phyloP scores from a whole-genome alignment of 106 monocot genomes.

The Platanthera guangdongensis region DNA sequence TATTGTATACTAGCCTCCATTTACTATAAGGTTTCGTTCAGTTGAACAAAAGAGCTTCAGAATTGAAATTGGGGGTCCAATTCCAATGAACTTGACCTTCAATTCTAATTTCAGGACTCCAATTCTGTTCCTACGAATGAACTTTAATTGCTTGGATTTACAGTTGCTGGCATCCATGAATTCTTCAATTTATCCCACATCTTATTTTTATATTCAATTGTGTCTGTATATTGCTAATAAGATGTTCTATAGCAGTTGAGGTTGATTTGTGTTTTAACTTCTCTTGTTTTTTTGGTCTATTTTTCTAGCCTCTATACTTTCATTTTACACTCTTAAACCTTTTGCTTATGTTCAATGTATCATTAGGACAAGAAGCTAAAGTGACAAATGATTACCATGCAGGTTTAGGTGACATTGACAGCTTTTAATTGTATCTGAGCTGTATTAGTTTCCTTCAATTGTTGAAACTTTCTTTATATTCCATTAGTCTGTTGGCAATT shows the following conservation, averaged over 20 bases:
- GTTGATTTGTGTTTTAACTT: slow-evolving; percentile 1
- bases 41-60: no score
- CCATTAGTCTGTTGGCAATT: neutral
- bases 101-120: no score
- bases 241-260: neutral
- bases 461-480: neutral
- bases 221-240: neutral
- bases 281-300: neutral
- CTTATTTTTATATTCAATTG: neutral
- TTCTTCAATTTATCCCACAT: neutral
- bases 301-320: neutral
- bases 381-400: neutral
- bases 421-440: neutral
- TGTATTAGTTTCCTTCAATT: neutral
- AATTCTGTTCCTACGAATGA: no score
- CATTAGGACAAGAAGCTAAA: neutral
- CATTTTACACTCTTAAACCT: neutral
- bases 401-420: neutral
- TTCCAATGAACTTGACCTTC: no score
- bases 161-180: neutral
- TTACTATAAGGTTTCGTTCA: neutral
- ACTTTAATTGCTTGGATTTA: neutral
- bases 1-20: neutral
- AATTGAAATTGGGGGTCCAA: no score
- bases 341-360: neutral